Percentiles rank a stretch among this genome's conserved stretches.
phyloP scores from a whole-genome alignment of 2,329 filamentous ascomycete species.

The Sphaerostilbella broomeana region DNA sequence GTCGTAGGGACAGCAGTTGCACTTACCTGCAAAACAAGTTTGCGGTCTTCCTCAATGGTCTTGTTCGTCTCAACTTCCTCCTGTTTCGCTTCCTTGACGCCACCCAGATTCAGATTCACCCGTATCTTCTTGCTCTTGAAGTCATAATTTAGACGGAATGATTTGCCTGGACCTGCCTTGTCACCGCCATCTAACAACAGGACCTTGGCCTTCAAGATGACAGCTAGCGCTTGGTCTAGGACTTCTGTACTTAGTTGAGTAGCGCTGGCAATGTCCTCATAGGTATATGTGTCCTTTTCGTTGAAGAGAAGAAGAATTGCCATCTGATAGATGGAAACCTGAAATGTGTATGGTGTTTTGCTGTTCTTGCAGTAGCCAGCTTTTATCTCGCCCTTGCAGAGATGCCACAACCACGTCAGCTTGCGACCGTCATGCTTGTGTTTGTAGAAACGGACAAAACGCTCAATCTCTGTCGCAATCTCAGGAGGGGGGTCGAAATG shows the following conservation, averaged over 20 bases:
- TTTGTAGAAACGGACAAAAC: constrained; percentile 87
- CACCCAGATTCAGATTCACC: constrained; percentile 89
- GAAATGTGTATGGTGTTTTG: constrained; percentile 93
- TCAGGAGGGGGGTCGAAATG: constrained; percentile 82
- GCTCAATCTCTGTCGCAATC: constrained; percentile 80
- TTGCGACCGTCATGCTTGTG: constrained; percentile 96
- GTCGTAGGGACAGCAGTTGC: neutral
- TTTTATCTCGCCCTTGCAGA: constrained; percentile 95
- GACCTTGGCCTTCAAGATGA: constrained; percentile 91
- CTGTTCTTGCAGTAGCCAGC: constrained; percentile 83
- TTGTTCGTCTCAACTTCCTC: constrained; percentile 98
- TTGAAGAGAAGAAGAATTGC: constrained; percentile 93
- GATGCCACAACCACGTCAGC: constrained; percentile 94
- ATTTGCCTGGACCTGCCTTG: constrained; percentile 71
- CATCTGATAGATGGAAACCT: constrained; percentile 98
- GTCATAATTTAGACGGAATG: constrained; percentile 80
- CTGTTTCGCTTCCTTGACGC: constrained; percentile 93
- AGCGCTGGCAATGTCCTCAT: constrained; percentile 77
- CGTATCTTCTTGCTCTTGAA: constrained; percentile 99
- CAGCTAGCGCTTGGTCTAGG: constrained; percentile 76
- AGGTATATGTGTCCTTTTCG: constrained; percentile 75
- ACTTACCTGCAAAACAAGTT: constrained; percentile 88
- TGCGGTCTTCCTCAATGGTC: constrained; percentile 97
- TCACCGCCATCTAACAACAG: constrained; percentile 60
- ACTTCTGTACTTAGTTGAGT: constrained; percentile 76